A percentile compares a stretch with the other conserved stretches of the same genome.
Conservation (phyloP, 192 early-diverging fungal genomes). For the Rhizophagus clarus region DNA sequence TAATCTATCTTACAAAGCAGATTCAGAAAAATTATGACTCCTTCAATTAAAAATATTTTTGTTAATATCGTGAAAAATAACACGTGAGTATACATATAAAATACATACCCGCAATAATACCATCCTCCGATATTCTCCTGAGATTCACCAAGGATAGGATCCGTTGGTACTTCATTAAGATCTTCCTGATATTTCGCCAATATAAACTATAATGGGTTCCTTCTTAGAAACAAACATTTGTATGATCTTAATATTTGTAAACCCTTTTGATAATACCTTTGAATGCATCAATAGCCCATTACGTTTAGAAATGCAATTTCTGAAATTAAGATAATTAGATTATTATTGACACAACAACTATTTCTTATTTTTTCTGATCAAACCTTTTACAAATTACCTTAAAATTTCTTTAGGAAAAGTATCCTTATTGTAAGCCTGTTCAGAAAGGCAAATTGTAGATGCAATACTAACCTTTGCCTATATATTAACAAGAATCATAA, state of each 20-base stretch:
- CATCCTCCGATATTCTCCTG: not conserved
- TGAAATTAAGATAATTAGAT: not conserved
- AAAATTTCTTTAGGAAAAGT: not conserved
- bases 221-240: not conserved
- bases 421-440: not conserved
- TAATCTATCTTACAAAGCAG: conserved; percentile 2
- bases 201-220: not conserved
- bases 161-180: not conserved
- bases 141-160: not conserved
- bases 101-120: conserved; percentile 27
- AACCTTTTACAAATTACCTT: not conserved
- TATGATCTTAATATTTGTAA: no score
- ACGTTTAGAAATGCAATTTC: not conserved
- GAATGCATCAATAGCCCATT: not conserved
- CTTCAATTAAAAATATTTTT: not conserved
- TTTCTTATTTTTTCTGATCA: not conserved
- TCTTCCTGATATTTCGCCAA: not conserved
- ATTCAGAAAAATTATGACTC: conserved; percentile 18
- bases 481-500: not conserved
- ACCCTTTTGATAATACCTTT: not conserved
- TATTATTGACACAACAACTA: not conserved
- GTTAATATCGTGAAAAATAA: no score
- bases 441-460: not conserved
- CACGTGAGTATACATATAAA: no score
- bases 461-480: not conserved